Evolutionary conservation across 1,139 yeast genomes (phyloP).

Genomic region (Candida buenavistaensis): DNA sequence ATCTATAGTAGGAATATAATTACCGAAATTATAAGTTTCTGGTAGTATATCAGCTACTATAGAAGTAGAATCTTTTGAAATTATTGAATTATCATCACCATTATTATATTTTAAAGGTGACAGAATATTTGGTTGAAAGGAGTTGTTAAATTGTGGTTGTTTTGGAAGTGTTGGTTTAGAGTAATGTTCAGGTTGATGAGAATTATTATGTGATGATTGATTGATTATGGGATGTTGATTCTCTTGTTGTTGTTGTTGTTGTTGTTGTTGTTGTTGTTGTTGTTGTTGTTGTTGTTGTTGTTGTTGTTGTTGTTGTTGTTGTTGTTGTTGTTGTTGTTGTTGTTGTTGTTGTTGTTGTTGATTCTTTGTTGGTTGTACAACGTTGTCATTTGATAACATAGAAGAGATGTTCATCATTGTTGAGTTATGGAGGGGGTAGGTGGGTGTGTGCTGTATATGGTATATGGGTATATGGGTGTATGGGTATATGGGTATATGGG

Average conservation of each 20-base stretch:
- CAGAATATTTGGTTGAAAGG: constrained; percentile 1
- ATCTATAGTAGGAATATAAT: constrained; percentile 11
- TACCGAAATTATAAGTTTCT: constrained; percentile 1
- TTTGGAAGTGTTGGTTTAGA: too few relatives aligned
- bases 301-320: too few relatives aligned
- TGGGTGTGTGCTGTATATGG: too few relatives aligned
- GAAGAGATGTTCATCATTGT: constrained; percentile 41
- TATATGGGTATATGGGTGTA: too few relatives aligned
- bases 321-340: not conserved
- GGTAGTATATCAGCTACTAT: constrained; percentile 12
- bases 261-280: too few relatives aligned
- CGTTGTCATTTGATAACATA: constrained; percentile 34
- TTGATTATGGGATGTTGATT: too few relatives aligned
- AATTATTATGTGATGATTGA: too few relatives aligned
- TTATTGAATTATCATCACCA: not conserved
- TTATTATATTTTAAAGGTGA: constrained; percentile 3
- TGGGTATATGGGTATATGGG: too few relatives aligned
- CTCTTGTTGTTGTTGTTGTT: too few relatives aligned
- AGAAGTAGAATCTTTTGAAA: constrained; percentile 5
- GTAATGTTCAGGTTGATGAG: too few relatives aligned
- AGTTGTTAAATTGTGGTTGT: constrained; percentile 1
- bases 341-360: constrained; percentile 3
- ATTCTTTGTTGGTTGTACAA: constrained; percentile 1
- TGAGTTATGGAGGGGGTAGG: too few relatives aligned
- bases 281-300: too few relatives aligned